Percentiles rank a stretch among this genome's conserved stretches.
Conservation (phyloP, 2,329 filamentous ascomycete species). For the Cercospora sojina region DNA sequence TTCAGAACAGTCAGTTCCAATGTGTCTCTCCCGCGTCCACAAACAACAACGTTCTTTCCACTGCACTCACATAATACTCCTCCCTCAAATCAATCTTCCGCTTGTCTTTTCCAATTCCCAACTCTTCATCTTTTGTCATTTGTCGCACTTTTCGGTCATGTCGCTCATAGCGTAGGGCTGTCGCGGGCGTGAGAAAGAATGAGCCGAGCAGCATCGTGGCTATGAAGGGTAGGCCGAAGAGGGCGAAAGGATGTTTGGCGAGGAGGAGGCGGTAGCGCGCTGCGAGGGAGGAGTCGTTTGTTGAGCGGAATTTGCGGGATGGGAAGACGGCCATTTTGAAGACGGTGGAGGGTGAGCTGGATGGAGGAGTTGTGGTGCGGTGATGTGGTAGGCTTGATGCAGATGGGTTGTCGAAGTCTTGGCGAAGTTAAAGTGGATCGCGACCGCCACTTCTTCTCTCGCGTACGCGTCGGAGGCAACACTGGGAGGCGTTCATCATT, state of each 20-base stretch:
- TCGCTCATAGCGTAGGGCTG: conserved; percentile 88
- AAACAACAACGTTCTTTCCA: no score
- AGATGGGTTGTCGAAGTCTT: conserved; percentile 4
- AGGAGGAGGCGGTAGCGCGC: conserved; percentile 74
- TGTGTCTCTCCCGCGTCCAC: no score
- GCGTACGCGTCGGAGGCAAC: conserved; percentile 9
- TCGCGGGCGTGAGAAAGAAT: conserved; percentile 91
- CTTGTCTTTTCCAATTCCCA: conserved; percentile 71
- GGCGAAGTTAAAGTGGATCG: conserved; percentile 3
- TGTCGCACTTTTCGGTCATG: conserved; percentile 87
- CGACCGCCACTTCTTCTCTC: conserved; percentile 7
- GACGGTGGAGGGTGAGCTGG: not conserved
- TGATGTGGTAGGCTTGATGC: not conserved
- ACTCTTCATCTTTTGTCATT: conserved; percentile 79
- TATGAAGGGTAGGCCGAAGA: conserved; percentile 94
- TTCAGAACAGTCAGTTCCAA: conserved; percentile 14
- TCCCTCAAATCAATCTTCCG: conserved; percentile 77
- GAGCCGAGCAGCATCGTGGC: conserved; percentile 85
- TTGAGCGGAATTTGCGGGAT: conserved; percentile 58
- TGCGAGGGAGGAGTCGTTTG: conserved; percentile 67
- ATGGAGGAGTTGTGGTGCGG: not conserved
- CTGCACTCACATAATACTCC: conserved; percentile 74
- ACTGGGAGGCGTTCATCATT: not conserved
- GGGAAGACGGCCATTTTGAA: conserved; percentile 38
- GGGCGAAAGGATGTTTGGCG: conserved; percentile 76